Base-by-base conservation (phyloP, 768 basidiomycete species). In the Cyathus striatus region DNA sequence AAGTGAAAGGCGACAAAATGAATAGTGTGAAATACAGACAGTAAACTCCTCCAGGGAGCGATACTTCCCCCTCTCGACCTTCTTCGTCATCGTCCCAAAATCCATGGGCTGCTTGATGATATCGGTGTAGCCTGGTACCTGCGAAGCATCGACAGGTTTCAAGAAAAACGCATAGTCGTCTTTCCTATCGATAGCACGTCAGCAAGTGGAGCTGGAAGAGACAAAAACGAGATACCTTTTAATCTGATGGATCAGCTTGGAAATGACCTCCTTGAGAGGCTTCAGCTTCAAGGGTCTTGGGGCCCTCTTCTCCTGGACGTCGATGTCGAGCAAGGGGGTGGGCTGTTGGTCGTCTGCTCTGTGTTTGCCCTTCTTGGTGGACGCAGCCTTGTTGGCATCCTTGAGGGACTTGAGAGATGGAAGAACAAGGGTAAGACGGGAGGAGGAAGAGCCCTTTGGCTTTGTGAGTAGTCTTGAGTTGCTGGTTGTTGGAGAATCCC, bases 21-120 rank as follows among this genome's bases (percentile, higher is more conserved):
- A n/a, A n/a, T n/a, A n/a, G 53, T 3, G 23, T 17, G 14, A n/a
- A 21, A 42, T 48, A 67, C 83, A 45, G 54, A 88, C 88, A 6
- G 78, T 69, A 56, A 90, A 90, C 33, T 90, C 87, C 44, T 90
- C 87, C 38, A 90, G 60, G 2, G 84, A 85, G 16, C 83, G 75
- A 60, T 95, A 95, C 48, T 76, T 79, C 4, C 86, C 86, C 54
- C 66, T 76, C 45, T 73, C 73, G 35, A 93, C 85, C 62, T 93
- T 95, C 42, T 69, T 67, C 16, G 81, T 64, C 69, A 98, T 86
- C 0, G 92, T 93, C 0, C 88, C 87, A 43, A 98, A 70, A 55
- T 97, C 93, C 93, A 97, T 98, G 5, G 94, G 92, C 16, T 73
- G 70, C 52, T 86, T 83, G 40, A 98, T 79, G 38, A 82, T 65